phyloP scores from a whole-genome alignment of 352 stramenopile species.

The Globisporangium okanoganense region DNA sequence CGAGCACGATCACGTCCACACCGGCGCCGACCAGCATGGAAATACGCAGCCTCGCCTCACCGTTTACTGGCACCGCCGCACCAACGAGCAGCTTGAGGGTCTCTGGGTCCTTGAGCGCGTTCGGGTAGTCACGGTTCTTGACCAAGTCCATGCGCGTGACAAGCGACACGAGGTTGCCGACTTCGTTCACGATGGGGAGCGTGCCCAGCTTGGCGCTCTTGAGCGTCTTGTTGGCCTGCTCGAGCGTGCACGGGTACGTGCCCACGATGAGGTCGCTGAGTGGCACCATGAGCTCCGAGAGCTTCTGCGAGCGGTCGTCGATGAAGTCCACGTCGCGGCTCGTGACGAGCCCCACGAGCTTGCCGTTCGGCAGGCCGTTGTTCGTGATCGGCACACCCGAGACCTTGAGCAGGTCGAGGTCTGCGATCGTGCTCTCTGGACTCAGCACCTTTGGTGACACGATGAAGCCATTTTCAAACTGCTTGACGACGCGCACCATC shows the following conservation, averaged over 20 bases:
- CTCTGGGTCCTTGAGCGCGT: slow-evolving; percentile 91
- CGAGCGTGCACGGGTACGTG: slow-evolving; percentile 91
- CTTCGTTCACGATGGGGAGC: slow-evolving; percentile 96
- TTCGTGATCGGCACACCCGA: slow-evolving; percentile 98
- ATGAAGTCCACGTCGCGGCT: slow-evolving; percentile 98
- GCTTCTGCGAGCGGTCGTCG: slow-evolving; percentile 78
- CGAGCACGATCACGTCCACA: slow-evolving; percentile 97
- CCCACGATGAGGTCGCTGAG: slow-evolving; percentile 83
- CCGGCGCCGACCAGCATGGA: slow-evolving; percentile 87
- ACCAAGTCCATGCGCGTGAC: slow-evolving; percentile 96
- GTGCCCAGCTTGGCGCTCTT: slow-evolving; percentile 98
- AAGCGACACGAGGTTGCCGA: slow-evolving; percentile 94
- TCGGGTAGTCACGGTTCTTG: slow-evolving; percentile 95
- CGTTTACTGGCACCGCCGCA: slow-evolving; percentile 95
- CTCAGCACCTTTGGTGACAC: slow-evolving; percentile 95
- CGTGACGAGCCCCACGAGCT: slow-evolving; percentile 97
- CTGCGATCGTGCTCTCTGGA: slow-evolving; percentile 88
- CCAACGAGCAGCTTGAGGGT: slow-evolving; percentile 95
- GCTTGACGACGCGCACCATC: slow-evolving; percentile 92
- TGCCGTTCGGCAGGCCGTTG: slow-evolving; percentile 92
- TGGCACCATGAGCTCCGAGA: slow-evolving; percentile 78
- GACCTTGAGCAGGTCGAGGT: slow-evolving; percentile 93
- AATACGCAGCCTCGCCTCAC: slow-evolving; percentile 89
- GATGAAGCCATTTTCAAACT: slow-evolving; percentile 99
- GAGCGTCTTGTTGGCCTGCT: slow-evolving; percentile 96